Evolutionary conservation across 108 stramenopile genomes (phyloP).

Genomic region (Nannochloropsis salina): DNA sequence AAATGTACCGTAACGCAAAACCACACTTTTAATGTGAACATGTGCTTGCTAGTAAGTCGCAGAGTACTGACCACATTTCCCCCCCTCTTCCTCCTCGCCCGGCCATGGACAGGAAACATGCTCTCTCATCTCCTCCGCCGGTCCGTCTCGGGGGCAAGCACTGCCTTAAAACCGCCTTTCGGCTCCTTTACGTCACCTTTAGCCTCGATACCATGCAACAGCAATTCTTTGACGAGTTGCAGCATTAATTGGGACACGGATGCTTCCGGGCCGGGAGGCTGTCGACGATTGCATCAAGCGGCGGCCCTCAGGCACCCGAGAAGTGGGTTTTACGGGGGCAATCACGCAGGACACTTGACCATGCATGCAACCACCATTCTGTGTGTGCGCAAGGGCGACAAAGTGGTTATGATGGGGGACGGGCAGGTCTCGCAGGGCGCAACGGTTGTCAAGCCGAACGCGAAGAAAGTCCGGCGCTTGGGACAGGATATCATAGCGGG

Average conservation of each 20-base stretch:
- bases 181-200: neutral
- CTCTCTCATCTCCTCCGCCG: neutral
- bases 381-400: slow-evolving; percentile 88
- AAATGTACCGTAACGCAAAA: no score
- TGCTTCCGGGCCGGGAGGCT: neutral
- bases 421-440: slow-evolving; percentile 92
- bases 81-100: no score
- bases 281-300: neutral
- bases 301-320: neutral
- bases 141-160: neutral
- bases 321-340: neutral
- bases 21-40: no score
- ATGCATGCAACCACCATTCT: slow-evolving; percentile 70
- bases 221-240: neutral
- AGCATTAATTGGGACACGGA: neutral
- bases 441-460: slow-evolving; percentile 86
- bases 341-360: slow-evolving; percentile 20
- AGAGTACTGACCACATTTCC: no score
- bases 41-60: no score
- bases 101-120: neutral
- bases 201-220: slow-evolving; percentile 1
- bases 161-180: neutral
- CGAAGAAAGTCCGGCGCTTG: slow-evolving; percentile 80
- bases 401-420: slow-evolving; percentile 98
- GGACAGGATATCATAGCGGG: slow-evolving; percentile 71